Evolutionary conservation across 2,329 filamentous ascomycete species (phyloP).

Genomic region (Aspergillus fructus): DNA sequence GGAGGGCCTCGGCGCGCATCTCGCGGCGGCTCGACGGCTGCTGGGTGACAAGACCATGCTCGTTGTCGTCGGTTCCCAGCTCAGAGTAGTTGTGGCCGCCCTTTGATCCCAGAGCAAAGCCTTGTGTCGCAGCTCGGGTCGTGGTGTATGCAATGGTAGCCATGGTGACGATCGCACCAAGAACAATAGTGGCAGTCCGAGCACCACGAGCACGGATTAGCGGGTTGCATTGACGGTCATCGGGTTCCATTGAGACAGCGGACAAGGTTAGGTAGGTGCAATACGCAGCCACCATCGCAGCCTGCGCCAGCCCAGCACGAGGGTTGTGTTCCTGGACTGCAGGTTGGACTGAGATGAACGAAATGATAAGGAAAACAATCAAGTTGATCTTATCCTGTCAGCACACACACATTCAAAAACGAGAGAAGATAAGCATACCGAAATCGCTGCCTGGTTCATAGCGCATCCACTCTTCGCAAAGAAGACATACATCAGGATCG

Average conservation of each 20-base stretch:
- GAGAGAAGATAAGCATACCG: slow-evolving; percentile 49
- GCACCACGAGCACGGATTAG: slow-evolving; percentile 80
- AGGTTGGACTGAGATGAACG: slow-evolving; percentile 83
- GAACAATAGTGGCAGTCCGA: slow-evolving; percentile 82
- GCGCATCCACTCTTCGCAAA: slow-evolving; percentile 78
- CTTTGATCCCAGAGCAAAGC: slow-evolving; percentile 58
- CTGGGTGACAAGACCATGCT: slow-evolving; percentile 84
- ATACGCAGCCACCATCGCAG: slow-evolving; percentile 95
- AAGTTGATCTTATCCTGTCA: slow-evolving; percentile 66
- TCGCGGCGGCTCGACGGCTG: slow-evolving; percentile 79
- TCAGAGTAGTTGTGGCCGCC: slow-evolving; percentile 54
- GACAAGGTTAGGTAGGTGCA: slow-evolving; percentile 99
- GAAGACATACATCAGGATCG: slow-evolving; percentile 94
- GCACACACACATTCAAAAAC: slow-evolving; percentile 9
- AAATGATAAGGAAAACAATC: slow-evolving; percentile 76
- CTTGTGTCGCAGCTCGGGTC: slow-evolving; percentile 89
- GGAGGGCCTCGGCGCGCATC: slow-evolving; percentile 89
- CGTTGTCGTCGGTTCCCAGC: slow-evolving; percentile 68
- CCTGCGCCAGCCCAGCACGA: slow-evolving; percentile 92
- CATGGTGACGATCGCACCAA: slow-evolving; percentile 95
- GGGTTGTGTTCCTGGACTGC: slow-evolving; percentile 87
- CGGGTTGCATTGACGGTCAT: slow-evolving; percentile 92
- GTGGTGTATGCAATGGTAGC: slow-evolving; percentile 97
- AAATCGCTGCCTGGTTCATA: slow-evolving; percentile 97
- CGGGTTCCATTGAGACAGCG: slow-evolving; percentile 96